Evolutionary conservation across 768 basidiomycete species (phyloP), one percentile per base, ranked within the genome.

Genomic region (Gloeopeniophorella convolvens): DNA sequence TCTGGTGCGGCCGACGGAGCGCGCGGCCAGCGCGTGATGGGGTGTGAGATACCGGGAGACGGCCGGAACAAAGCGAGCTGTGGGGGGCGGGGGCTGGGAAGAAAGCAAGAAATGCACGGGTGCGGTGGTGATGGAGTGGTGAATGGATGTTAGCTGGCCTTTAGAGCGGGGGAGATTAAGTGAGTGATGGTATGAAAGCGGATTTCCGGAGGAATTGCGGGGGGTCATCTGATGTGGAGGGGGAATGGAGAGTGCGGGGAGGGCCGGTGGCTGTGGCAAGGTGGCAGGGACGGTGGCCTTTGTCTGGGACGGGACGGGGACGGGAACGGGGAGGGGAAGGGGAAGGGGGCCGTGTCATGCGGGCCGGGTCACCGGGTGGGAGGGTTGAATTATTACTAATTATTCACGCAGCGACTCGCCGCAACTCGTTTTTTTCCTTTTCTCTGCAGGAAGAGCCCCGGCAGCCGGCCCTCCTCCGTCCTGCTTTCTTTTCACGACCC

Each of bases 161-260:
- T 36, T 37, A 23, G 9, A 6, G 34, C 11, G 5, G 15, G n/a
- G n/a, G n/a, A n/a, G n/a, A n/a, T n/a, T n/a, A n/a, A n/a, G n/a
- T n/a, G n/a, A 30, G 24, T 28, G 26, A 42, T 8, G 8, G 13
- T 42, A 39, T 21, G 40, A 26, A 31, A n/a, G n/a, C n/a, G n/a
- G 28, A 48, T 37, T 41, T 53, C 44, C 42, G 44, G 37, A 40
- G 30, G 28, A 32, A 45, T 6, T 16, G 27, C 10, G 18, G 5
- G 41, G 13, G 23, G 31, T 53, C 51, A 53, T 48, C 28, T 54
- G 52, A 53, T 53, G 34, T 18, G 31, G 33, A 23, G 42, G 52
- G 52, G 36, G 52, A 48, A 54, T 15, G 40, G 10, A n/a, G 10
- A 33, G 10, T n/a, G 10, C n/a, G 32, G n/a, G 32, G 32, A 32